phyloP scores from a whole-genome alignment of 73 alveolate genomes.

The Paramecium bursaria region DNA sequence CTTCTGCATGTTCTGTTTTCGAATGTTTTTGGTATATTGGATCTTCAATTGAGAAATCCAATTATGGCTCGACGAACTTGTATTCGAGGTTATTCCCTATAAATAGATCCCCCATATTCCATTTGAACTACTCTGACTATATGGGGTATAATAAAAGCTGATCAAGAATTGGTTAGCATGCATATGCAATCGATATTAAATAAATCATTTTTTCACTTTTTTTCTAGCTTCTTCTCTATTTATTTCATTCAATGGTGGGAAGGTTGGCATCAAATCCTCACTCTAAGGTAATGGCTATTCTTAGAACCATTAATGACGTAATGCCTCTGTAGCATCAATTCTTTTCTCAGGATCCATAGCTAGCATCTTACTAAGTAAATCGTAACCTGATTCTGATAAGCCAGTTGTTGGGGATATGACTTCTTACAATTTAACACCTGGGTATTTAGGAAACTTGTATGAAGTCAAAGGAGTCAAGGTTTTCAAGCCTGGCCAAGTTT shows the following conservation, averaged over 20 bases:
- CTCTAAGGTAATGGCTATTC: conserved; percentile 50
- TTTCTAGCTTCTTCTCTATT: conserved; percentile 63
- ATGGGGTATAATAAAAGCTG: neutral
- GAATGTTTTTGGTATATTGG: too few relatives aligned
- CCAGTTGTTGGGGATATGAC: too few relatives aligned
- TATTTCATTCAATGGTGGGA: conserved; percentile 54
- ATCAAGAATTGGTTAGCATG: too few relatives aligned
- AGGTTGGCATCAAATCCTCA: conserved; percentile 42
- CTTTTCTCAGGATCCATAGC: conserved; percentile 67
- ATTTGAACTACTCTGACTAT: neutral
- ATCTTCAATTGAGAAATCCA: neutral
- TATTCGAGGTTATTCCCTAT: neutral
- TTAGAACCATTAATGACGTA: conserved; percentile 74
- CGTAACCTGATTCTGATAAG: conserved; percentile 2
- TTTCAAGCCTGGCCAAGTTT: conserved; percentile 86
- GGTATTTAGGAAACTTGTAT: neutral
- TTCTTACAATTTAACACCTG: neutral
- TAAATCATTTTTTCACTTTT: conserved; percentile 60
- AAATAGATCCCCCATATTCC: neutral
- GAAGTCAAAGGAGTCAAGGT: conserved; percentile 7
- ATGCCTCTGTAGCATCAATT: conserved; percentile 76
- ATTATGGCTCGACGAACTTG: too few relatives aligned
- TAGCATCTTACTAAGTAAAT: conserved; percentile 36
- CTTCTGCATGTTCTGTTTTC: neutral
- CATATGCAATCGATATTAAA: too few relatives aligned